Evolutionary conservation across 768 basidiomycete species (phyloP).

Genomic region (Leccinum longicurvipes): DNA sequence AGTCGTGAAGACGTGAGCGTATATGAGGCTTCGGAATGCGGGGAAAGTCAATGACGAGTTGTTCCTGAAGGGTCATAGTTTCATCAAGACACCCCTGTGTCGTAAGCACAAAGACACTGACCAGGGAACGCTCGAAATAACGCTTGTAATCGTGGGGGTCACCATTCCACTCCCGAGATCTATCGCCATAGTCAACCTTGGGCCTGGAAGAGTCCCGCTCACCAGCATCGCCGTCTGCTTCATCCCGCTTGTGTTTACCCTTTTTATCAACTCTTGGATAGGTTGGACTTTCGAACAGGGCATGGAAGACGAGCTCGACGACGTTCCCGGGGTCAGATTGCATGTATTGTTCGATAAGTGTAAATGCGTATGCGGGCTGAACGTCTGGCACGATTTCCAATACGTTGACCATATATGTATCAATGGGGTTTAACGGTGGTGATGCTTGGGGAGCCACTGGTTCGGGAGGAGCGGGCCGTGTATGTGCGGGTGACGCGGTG

Average conservation of each 20-base stretch:
- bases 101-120: constrained; percentile 22
- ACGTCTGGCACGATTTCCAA: constrained; percentile 74
- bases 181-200: constrained; percentile 53
- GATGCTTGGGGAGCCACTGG: constrained; percentile 5
- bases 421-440: constrained; percentile 19
- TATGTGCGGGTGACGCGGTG: background rate
- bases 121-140: constrained; percentile 54
- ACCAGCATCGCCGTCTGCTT: constrained; percentile 20
- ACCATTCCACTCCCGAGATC: constrained; percentile 42
- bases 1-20: constrained; percentile 36
- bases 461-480: background rate
- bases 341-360: constrained; percentile 45
- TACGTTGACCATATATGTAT: constrained; percentile 44
- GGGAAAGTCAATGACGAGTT: constrained; percentile 57
- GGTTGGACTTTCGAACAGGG: constrained; percentile 56
- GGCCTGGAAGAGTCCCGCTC: constrained; percentile 33
- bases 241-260: constrained; percentile 42
- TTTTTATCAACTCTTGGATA: constrained; percentile 57
- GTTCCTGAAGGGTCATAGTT: constrained; percentile 34
- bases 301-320: constrained; percentile 54
- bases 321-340: constrained; percentile 34
- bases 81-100: background rate
- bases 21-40: constrained; percentile 54
- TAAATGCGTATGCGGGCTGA: constrained; percentile 48
- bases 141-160: constrained; percentile 47